phyloP scores from a whole-genome alignment of 1,139 yeast genomes.

The Zygoascus meyerae region DNA sequence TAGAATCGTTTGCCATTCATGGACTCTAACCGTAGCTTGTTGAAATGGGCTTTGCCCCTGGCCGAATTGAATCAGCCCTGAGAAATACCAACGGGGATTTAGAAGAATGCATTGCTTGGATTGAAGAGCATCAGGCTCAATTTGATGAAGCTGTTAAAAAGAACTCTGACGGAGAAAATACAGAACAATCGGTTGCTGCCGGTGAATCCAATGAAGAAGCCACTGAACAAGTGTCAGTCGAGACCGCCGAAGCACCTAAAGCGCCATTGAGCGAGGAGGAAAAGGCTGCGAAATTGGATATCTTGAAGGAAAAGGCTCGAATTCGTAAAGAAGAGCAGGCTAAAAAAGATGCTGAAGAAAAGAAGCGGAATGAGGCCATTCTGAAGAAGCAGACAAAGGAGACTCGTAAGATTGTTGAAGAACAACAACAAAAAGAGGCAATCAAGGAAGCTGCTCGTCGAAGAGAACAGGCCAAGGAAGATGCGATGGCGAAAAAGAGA shows the following conservation, averaged over 20 bases:
- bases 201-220: slow-evolving; percentile 7
- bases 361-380: slow-evolving; percentile 29
- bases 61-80: slow-evolving; percentile 32
- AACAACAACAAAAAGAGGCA: slow-evolving; percentile 32
- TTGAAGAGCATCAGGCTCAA: slow-evolving; percentile 27
- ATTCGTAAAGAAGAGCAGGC: slow-evolving; percentile 29
- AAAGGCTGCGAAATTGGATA: slow-evolving; percentile 27
- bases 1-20: background rate
- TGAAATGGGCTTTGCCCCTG: slow-evolving; percentile 35
- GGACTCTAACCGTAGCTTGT: slow-evolving; percentile 18
- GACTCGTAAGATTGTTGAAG: slow-evolving; percentile 29
- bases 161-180: slow-evolving; percentile 8
- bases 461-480: slow-evolving; percentile 31
- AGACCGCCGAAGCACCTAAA: slow-evolving; percentile 12
- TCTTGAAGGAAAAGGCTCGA: slow-evolving; percentile 29
- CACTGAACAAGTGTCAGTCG: slow-evolving; percentile 6
- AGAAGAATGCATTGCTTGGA: slow-evolving; percentile 33
- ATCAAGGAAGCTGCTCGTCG: slow-evolving; percentile 32
- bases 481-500: slow-evolving; percentile 32
- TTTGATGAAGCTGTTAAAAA: slow-evolving; percentile 13
- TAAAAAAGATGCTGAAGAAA: slow-evolving; percentile 29
- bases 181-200: slow-evolving; percentile 6
- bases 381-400: slow-evolving; percentile 32
- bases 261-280: slow-evolving; percentile 30
- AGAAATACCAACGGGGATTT: slow-evolving; percentile 25